Percentiles rank a stretch among this genome's conserved stretches.
Evolutionary conservation across 495 filamentous ascomycete species (phyloP).

Genomic region (Copromyces sp.): DNA sequence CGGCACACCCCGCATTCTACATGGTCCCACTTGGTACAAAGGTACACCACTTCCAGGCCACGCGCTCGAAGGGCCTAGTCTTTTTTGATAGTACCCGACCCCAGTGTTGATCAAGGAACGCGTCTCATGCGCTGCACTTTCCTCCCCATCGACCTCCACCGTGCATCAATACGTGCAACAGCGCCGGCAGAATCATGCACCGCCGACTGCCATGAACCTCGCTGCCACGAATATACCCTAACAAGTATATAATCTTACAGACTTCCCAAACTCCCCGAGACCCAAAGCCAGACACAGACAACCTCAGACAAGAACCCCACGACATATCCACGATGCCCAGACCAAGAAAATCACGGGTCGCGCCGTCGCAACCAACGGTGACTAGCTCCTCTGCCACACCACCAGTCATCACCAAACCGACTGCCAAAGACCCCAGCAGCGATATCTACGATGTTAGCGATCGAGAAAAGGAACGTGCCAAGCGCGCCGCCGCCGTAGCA

Average conservation of each 20-base stretch:
- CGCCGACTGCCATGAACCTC: background rate
- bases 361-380: slow-evolving; percentile 18
- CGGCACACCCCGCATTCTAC: background rate
- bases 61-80: background rate
- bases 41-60: background rate
- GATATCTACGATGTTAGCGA: slow-evolving; percentile 39
- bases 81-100: background rate
- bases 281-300: background rate
- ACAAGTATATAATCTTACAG: background rate
- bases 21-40: background rate
- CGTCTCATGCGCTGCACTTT: background rate
- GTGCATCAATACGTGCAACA: background rate
- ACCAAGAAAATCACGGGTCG: slow-evolving; percentile 30
- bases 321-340: slow-evolving; percentile 28
- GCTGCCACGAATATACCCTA: background rate
- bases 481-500: slow-evolving; percentile 5
- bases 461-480: slow-evolving; percentile 29
- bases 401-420: slow-evolving; percentile 1
- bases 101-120: background rate
- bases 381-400: slow-evolving; percentile 11
- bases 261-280: background rate
- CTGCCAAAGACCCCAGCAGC: slow-evolving; percentile 10
- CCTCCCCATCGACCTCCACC: background rate
- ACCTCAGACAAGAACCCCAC: background rate
- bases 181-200: background rate